Base-by-base conservation (phyloP, 306 rosid species). In the Castanea sativa region DNA sequence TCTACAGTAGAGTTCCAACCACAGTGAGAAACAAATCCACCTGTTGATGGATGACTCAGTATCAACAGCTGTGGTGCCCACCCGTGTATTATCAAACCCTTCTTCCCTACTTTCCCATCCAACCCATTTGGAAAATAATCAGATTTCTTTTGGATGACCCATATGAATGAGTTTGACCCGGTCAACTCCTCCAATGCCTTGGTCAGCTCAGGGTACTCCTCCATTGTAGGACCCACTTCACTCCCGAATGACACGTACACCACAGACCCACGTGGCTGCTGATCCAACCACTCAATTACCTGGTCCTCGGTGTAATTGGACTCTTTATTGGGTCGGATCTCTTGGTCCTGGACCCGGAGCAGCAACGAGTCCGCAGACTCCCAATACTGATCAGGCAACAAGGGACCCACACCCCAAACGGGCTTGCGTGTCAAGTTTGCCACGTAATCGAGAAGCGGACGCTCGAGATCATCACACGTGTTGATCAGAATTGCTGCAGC, bases 11-110 rank as follows among this genome's bases (percentile, higher is more conserved):
- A 92, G 64, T 92, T 92, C 97, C 95, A 92, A 9, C 95, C 95
- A 68, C 93, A 90, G 0, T 92, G 97, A 0, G 97, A 87, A 1
- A 92, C 69, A 49, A 90, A 92, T 15, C 93, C 95, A 43, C 95
- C 95, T 4, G 92, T 92, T 3, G 97, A 89, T 33, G 81, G 87
- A 33, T 90, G 95, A 67, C 91, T 92, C 71, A 92, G 85, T 52
- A 92, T 90, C 80, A 90, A 6, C 52, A 92, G 27, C 16, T 90
- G 97, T 11, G 97, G 97, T 2, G 95, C 97, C 95, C 95, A 92
- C 0, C 95, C 97, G 2, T 73, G 32, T 81, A 90, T 89, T 55
- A 92, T 85, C 87, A 92, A 14, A 15, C 93, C 93, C 20, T 86
- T 82, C 1, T 65, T 55, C 18, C 93, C 90, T 5, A 88, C 89